These are phyloP conservation scores for Thermothielavioides terrestris DNA, from an alignment of 495 filamentous ascomycete genomes.

Conservation along the genomic window DNA sequence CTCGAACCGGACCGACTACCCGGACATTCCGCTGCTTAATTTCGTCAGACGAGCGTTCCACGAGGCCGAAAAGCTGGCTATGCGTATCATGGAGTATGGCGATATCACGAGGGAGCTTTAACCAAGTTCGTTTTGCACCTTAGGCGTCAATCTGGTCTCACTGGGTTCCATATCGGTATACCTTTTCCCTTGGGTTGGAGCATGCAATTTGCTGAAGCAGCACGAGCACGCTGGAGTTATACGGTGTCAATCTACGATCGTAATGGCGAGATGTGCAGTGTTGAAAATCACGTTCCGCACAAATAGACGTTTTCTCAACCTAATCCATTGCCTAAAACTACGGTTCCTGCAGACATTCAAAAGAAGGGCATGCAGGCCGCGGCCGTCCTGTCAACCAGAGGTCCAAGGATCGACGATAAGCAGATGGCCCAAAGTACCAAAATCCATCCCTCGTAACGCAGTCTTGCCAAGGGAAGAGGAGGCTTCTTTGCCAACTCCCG, in stretches of 20 bases:
- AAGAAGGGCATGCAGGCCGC: conserved; percentile 20
- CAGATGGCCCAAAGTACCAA: conserved; percentile 15
- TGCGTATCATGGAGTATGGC: conserved; percentile 24
- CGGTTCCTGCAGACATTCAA: conserved; percentile 17
- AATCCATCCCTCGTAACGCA: conserved; percentile 7
- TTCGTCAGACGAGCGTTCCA: conserved; percentile 42
- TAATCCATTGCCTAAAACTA: conserved; percentile 20
- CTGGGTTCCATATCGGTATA: background rate
- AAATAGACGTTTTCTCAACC: background rate
- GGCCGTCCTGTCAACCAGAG: conserved; percentile 13
- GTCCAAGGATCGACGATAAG: conserved; percentile 15
- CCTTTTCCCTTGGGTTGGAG: background rate
- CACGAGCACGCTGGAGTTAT: conserved; percentile 5
- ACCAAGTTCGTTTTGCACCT: background rate
- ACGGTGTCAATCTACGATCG: no score
- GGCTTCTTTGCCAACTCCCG: conserved; percentile 16
- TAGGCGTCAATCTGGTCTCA: background rate
- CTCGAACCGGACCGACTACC: conserved; percentile 54
- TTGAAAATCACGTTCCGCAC: no score
- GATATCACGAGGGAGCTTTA: conserved; percentile 19
- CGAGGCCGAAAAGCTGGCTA: conserved; percentile 11
- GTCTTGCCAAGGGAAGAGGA: conserved; percentile 7
- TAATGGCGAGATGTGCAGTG: no score
- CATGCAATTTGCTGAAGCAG: background rate
- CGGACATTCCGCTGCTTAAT: conserved; percentile 53